Conservation (phyloP, 1,284 basidiomycete species). For the Irpex rosettiformis region DNA sequence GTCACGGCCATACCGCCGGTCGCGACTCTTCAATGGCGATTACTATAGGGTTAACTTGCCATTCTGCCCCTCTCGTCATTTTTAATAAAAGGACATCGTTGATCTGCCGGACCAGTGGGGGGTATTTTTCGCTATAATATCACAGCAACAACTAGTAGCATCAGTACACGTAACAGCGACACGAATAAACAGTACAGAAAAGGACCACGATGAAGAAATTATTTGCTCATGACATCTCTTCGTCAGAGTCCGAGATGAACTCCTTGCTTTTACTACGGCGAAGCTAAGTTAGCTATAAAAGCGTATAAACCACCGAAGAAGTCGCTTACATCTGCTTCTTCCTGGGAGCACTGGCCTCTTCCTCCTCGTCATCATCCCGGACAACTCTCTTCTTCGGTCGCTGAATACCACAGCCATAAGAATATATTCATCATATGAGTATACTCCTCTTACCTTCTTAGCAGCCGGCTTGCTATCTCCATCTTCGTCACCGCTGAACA, state of each 20-base stretch:
- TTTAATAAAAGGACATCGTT: no score
- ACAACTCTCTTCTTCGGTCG: slow-evolving; percentile 74
- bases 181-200: slow-evolving; percentile 2
- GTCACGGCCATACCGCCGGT: no score
- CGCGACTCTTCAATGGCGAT: no score
- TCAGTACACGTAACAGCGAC: neutral
- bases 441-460: slow-evolving; percentile 52
- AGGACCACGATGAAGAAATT: neutral
- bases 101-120: neutral
- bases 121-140: neutral
- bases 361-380: slow-evolving; percentile 74
- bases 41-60: no score
- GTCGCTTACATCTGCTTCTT: slow-evolving; percentile 72
- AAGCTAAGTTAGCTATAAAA: neutral
- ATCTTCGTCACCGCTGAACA: slow-evolving; percentile 70
- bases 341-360: slow-evolving; percentile 41
- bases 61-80: no score
- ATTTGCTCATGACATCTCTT: slow-evolving; percentile 48
- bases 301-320: no score
- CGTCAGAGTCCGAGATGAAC: slow-evolving; percentile 74
- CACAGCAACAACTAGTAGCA: neutral
- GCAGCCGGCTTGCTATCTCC: slow-evolving; percentile 47
- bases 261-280: slow-evolving; percentile 75
- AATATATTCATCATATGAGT: neutral
- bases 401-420: slow-evolving; percentile 9